These are phyloP conservation scores for Setaria italica DNA, from an alignment of 202 grass and related monocot species.

Conservation along the genomic window DNA sequence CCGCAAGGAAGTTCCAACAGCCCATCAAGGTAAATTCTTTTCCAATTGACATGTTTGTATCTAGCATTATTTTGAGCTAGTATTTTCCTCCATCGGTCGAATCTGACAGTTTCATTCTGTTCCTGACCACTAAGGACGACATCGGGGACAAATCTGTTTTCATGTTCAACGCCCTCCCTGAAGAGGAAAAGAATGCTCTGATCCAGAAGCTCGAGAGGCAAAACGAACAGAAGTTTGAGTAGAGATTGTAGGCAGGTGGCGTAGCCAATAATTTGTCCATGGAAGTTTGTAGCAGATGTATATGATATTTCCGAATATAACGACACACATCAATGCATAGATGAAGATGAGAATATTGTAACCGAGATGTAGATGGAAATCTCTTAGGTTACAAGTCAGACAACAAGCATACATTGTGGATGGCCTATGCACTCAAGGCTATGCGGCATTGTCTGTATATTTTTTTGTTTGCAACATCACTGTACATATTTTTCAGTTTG, in stretches of 20 bases:
- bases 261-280: not conserved
- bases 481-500: slow-evolving; percentile 18
- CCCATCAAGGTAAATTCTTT: slow-evolving; percentile 73
- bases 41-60: not conserved
- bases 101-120: not conserved
- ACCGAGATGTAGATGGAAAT: not conserved
- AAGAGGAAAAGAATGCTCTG: slow-evolving; percentile 81
- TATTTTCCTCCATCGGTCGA: not conserved
- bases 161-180: slow-evolving; percentile 85
- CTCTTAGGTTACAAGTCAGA: too few species aligned
- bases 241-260: slow-evolving; percentile 6
- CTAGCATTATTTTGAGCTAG: too few species aligned
- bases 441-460: not conserved
- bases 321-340: not conserved
- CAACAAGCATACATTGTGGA: too few species aligned
- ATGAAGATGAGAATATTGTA: slow-evolving; percentile 8
- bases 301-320: not conserved
- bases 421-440: too few species aligned
- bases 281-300: slow-evolving; percentile 14
- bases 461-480: not conserved
- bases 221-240: slow-evolving; percentile 51
- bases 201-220: slow-evolving; percentile 65
- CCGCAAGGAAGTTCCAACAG: slow-evolving; percentile 87
- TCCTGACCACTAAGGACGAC: slow-evolving; percentile 60
- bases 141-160: slow-evolving; percentile 94